These are phyloP conservation scores for Picea engelmannii DNA, from an alignment of 83 land plant species.

Conservation along the genomic window DNA sequence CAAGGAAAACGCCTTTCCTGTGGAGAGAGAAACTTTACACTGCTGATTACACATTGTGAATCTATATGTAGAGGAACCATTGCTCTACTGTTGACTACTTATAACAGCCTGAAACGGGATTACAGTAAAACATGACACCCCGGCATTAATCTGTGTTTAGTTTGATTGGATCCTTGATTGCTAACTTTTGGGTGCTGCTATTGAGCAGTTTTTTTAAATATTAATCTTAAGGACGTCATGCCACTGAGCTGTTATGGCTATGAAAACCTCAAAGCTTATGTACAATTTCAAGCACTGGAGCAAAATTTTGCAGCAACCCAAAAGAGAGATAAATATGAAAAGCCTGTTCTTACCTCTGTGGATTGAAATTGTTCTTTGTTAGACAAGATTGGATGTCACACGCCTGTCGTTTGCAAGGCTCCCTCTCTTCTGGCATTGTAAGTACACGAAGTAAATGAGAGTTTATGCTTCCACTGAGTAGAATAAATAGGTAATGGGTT, in stretches of 20 bases:
- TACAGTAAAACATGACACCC: neutral
- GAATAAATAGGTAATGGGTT: neutral
- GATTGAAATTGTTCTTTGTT: constrained; percentile 57
- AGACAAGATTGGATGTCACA: constrained; percentile 77
- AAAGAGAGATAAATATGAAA: too few relatives aligned
- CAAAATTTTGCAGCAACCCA: neutral
- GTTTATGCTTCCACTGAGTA: neutral
- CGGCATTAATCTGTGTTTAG: neutral
- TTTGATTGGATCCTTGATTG: neutral
- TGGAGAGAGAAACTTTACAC: neutral
- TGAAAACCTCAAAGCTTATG: neutral
- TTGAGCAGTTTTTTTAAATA: neutral
- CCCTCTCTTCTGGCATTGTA: constrained; percentile 25
- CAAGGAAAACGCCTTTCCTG: neutral
- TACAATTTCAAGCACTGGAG: neutral
- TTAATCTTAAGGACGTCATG: neutral
- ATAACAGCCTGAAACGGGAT: neutral
- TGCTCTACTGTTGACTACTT: neutral
- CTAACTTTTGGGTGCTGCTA: neutral
- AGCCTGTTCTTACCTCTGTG: constrained; percentile 37
- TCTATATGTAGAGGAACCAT: neutral
- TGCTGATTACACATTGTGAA: neutral
- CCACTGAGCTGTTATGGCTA: neutral
- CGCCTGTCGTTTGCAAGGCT: constrained; percentile 73
- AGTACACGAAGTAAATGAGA: neutral